Percentiles rank a stretch among this genome's conserved stretches.
Evolutionary conservation across 2,329 filamentous ascomycete genomes (phyloP).

Genomic region (Stemphylium vesicarium): DNA sequence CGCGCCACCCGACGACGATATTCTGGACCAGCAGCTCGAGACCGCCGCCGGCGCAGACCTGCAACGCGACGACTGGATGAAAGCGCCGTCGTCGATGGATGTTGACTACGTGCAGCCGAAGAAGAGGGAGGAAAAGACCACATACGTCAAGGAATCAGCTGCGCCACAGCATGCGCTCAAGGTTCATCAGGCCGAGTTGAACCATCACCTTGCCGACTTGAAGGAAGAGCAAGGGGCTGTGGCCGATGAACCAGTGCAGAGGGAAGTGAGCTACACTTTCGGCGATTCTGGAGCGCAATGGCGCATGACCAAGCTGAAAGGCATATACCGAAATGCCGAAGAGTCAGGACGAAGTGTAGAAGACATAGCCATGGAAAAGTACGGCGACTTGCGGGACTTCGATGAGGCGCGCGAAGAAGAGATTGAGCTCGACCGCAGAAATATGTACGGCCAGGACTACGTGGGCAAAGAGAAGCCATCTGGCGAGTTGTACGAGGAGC

Average conservation of each 20-base stretch:
- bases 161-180: conserved; percentile 70
- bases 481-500: conserved; percentile 82
- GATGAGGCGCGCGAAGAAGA: conserved; percentile 94
- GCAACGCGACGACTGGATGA: conserved; percentile 93
- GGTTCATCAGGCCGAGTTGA: conserved; percentile 82
- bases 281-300: conserved; percentile 90
- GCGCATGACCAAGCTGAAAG: conserved; percentile 94
- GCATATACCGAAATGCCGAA: conserved; percentile 80
- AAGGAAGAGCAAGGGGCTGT: conserved; percentile 34
- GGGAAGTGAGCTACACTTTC: conserved; percentile 80
- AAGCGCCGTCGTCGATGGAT: conserved; percentile 78
- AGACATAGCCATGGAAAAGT: conserved; percentile 81
- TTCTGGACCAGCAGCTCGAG: conserved; percentile 52
- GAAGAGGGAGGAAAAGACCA: conserved; percentile 55
- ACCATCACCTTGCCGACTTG: conserved; percentile 69
- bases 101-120: conserved; percentile 80
- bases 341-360: conserved; percentile 76
- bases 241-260: conserved; percentile 58
- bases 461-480: conserved; percentile 84
- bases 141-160: conserved; percentile 53
- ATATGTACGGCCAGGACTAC: conserved; percentile 84
- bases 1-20: conserved; percentile 51
- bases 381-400: conserved; percentile 80
- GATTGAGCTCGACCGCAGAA: conserved; percentile 82
- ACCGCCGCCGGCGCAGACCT: conserved; percentile 50